Evolutionary conservation across 1,139 yeast genomes (phyloP), one percentile per base, ranked within the genome.

Genomic region (Dujonia santamariae): DNA sequence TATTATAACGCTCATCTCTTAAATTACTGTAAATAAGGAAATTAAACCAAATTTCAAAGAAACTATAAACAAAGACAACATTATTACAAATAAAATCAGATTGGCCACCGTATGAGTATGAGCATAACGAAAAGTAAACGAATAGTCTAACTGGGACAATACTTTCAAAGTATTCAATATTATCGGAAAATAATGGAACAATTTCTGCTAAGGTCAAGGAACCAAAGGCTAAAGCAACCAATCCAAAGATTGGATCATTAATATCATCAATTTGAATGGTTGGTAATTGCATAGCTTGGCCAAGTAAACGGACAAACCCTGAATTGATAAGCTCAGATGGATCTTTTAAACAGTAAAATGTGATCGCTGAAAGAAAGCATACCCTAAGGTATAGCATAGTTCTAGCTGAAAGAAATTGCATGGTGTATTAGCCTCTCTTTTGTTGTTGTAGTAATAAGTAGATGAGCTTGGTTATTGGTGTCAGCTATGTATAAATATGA

Each of bases 11-110:
- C 50, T 80, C 92, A 40, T 83, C 90, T 46, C 80, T 72, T 44
- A 84, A 62, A 32, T 81, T 72, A 50, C 72, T 76, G 54, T 68
- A 82, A 31, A 80, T 70, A 46, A 82, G 61, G 42, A 81, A 78
- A 47, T 81, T 80, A 49, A 79, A 61, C 90, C 90, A 83, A 21
- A 82, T 68, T 51, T 84, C 94, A 43, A 76, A 53, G 46, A 82
- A 80, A n/a, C 78, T 56, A 51, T 74, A 82, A 2, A 75, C 64
- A 43, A 82, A 79, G 3, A 80, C 73, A 31, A 78, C 63, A 50
- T 78, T 80, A 56, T 81, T 82, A 48, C 82, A 78, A 16, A 81
- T 36, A 24, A 62, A 58, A 12, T 69, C 54, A 36, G 67, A 64
- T 15, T 62, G 62, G 18, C 61, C 61, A 26, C 67, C 40, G 53